Evolutionary conservation across 208 protist species (phyloP), one percentile per base, ranked within the genome.

Genomic region (Strigomonas galati): DNA sequence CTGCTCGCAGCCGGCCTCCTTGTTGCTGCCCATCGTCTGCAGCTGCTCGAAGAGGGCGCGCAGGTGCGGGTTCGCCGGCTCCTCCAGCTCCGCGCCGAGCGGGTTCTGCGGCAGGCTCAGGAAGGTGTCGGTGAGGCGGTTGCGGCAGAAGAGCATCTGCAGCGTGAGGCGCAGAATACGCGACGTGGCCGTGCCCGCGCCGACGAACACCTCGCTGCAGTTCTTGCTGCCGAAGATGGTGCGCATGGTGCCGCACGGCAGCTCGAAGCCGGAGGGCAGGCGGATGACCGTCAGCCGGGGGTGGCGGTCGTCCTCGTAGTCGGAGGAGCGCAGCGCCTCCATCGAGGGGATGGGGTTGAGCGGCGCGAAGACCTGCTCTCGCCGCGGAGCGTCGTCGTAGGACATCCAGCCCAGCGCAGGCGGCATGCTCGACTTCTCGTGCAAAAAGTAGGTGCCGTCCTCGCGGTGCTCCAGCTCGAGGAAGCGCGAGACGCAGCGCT

Each of bases 121-220:
- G 59, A 92, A 83, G 3, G 57, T 64, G n/a, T 46, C 31, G 49
- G 74, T 63, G 51, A 88, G 71, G 48, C 71, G 70, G 31, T 43
- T 37, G 73, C 77, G 75, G 30, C 71, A 68, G 49, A 92, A 86
- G 23, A 92, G 58, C 53, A 82, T 52, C 67, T 79, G 68, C 37
- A 92, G 60, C 4, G 79, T 86, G 40, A 79, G 78, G 53, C 85
- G 85, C 46, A 92, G 57, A 27, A 92, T 70, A 28, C 85, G 79
- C 3, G 73, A 53, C 14, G 74, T 55, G 32, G 85, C 81, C 10
- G 79, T 87, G 10, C 71, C 75, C 10, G 77, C 72, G 14, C 77
- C 79, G 7, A 82, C 76, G 0, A 82, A 62, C 12, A 69, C 55
- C 67, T 85, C 79, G 0, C 73, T 78, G 6, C 26, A 62, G 56